Evolutionary conservation across 1,284 basidiomycete species (phyloP), one percentile per base, ranked within the genome.

Genomic region (Cryptococcus sp.): DNA sequence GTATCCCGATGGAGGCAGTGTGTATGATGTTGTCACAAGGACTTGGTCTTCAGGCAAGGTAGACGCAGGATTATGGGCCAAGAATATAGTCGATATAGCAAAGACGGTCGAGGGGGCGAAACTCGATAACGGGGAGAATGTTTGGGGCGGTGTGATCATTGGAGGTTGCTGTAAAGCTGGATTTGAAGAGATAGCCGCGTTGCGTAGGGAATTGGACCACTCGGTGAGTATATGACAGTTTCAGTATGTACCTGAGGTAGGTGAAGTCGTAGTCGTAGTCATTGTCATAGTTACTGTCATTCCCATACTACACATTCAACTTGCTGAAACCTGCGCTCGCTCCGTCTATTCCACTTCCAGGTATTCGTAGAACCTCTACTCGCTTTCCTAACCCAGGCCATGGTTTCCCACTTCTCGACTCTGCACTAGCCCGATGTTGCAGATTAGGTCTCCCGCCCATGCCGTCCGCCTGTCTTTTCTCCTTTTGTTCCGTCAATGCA

Each of bases 141-240:
- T 69, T 6, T 89, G 86, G 84, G 73, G 65, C 10, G 83, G 83
- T 0, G 59, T 86, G 3, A 66, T 89, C 6, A 77, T 85, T 0
- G 88, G 88, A 2, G 88, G 88, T 1, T 89, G 88, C 66, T 90
- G 88, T 69, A 84, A 83, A 65, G 80, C 82, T 5, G 78, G 78
- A 2, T 84, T 84, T 6, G 75, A 73, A 11, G 81, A 88, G 57
- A 85, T 88, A 58, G 66, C 55, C 3, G 58, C 53, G 15, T 54
- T 70, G 36, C 36, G 46, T 13, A 13, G 5, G 4, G 32, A 35
- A 32, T n/a, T 53, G 2, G 46, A 49, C 30, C 14, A 30, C 8
- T 44, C 38, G n/a, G 38, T 41, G 38, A 23, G 38, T 4, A 52
- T 15, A 44, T 10, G 14, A 10, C 4, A n/a, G n/a, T n/a, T 36